phyloP scores from a whole-genome alignment of 2,329 filamentous ascomycete species.

The Epichloe aotearoae region DNA sequence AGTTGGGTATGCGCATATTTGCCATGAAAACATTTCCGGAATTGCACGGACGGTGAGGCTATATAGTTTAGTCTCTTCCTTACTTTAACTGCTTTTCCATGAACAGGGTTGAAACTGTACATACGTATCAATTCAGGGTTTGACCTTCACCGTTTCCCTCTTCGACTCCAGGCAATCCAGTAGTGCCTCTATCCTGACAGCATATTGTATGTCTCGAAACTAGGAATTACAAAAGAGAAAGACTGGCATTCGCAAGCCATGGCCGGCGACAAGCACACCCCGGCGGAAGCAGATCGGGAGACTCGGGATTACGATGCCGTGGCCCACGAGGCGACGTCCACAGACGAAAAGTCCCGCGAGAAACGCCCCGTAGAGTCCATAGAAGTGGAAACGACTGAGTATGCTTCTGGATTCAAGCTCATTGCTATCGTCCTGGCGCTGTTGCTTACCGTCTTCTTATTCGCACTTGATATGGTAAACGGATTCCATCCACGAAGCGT shows the following conservation, averaged over 20 bases:
- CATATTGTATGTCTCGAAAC: background rate
- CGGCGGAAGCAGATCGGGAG: background rate
- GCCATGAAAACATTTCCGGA: background rate
- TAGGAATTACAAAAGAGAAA: background rate
- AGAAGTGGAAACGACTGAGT: background rate
- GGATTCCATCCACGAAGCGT: background rate
- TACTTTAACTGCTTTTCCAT: too few relatives aligned
- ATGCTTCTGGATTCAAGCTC: background rate
- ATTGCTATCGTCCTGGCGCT: background rate
- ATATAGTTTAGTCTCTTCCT: background rate
- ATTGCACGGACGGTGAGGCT: background rate
- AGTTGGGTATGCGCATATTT: background rate
- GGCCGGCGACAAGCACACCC: background rate
- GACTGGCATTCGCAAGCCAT: background rate
- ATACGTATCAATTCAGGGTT: too few relatives aligned
- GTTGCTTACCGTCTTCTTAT: background rate
- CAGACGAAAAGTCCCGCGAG: background rate
- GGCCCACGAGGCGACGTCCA: background rate
- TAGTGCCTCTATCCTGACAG: background rate
- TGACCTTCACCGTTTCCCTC: too few relatives aligned
- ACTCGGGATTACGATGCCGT: background rate
- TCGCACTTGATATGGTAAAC: background rate
- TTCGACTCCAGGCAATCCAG: background rate
- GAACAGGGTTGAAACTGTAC: too few relatives aligned
- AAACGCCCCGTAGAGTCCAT: background rate